Evolutionary conservation across 208 protist species (phyloP), one percentile per base, ranked within the genome.

Genomic region (Acanthamoeba quina): DNA sequence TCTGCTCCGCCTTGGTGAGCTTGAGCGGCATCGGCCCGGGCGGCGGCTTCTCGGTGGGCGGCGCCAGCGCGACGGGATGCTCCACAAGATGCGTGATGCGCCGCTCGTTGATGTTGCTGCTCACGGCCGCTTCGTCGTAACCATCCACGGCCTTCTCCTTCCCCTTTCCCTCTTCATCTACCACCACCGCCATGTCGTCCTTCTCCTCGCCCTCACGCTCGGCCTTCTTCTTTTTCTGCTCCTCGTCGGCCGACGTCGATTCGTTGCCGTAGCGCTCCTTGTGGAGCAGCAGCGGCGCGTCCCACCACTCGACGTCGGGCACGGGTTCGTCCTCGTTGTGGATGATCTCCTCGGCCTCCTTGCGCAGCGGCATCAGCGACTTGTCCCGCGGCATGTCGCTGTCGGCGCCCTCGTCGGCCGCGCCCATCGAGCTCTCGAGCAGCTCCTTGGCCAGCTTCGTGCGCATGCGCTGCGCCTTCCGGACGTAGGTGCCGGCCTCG

Each of bases 81-180:
- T 97, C 95, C 29, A 96, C 74, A 31, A 95, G 95, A 31, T 62
- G 47, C 60, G 95, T 90, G 89, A 94, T 64, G 66, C 94, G 24
- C 26, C 68, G 10, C 78, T 66, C 85, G 29, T 91, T 74, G 31
- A 74, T 72, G 26, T 74, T 74, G 37, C 37, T 26, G 21, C 9
- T 31, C 44, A 83, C 47, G 37, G 31, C 60, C 24, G 64, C 29
- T 10, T 3, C 49, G 34, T 58, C n/a, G 2, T 31, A 5, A 52
- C 10, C 6, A 44, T 64, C 26, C 52, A 13, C 15, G 4, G 44
- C 78, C 49, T 60, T 86, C n/a, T 89, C 56, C 80, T 89, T 66
- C 5, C 29, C 49, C 37, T 89, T 47, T 10, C 21, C 29, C 52
- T 89, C 49, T 24, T 89, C 80, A 13, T 83, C 82, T 19, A 29